Base-by-base conservation (phyloP, 2,329 filamentous ascomycete genomes). In the Teratosphaeria viscida region DNA sequence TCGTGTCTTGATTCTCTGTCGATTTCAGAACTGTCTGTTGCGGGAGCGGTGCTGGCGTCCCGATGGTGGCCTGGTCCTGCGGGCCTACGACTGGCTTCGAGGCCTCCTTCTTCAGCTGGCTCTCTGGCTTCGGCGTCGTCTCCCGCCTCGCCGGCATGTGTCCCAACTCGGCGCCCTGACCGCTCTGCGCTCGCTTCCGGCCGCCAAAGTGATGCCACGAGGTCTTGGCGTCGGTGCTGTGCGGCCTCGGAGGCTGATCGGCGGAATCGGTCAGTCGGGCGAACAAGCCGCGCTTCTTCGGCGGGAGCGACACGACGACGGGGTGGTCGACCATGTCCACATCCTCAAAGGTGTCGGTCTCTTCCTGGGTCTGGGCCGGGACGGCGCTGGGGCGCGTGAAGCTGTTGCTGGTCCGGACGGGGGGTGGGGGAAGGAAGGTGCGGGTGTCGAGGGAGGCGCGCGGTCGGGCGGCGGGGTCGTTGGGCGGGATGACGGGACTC, bases 401-500 rank as follows among this genome's bases (percentile, higher is more conserved):
- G 2, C 67, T 67, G 54, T 68, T 70, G 11, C 66, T 69, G 26
- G 69, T 68, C 11, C 65, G 56, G 78, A 71, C 83, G 81, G 64
- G 83, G n/a, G 60, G 54, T 5, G 62, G 63, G 11, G 58, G 57
- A 5, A 74, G 71, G 54, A 75, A 71, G 5, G 73, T 73, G n/a
- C 84, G 81, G 52, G 85, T 90, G 72, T 96, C 91, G 63, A 95
- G 83, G 57, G 88, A 92, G 64, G 89, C 87, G 57, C 91, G 86
- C 23, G 84, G 82, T n/a, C 70, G 71, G 75, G 79, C 66, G 35
- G 27, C n/a, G 23, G 23, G 23, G n/a, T 61, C 75, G 57, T 88
- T 84, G 62, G 80, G 73, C 60, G 79, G 77, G 56, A 81, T 73
- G 59, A 96, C 77, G 8, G 91, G 92, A 47, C 90, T 94, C 63